A percentile compares a stretch with the other conserved stretches of the same genome.
Evolutionary conservation across 2,329 filamentous ascomycete genomes (phyloP).

Genomic region (Cladosporium sp.): DNA sequence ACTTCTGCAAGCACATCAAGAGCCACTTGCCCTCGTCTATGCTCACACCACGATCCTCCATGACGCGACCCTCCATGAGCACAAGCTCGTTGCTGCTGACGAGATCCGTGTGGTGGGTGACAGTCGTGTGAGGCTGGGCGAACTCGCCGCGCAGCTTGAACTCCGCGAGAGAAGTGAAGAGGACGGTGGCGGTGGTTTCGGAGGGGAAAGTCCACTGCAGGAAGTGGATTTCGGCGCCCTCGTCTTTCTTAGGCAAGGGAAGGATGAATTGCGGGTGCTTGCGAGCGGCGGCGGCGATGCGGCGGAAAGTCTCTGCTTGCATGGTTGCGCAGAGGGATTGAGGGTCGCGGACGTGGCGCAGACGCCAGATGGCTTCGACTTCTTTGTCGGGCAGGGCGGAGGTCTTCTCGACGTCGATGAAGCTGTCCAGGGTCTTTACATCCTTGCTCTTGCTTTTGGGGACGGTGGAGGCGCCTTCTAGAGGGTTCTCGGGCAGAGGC

Average conservation of each 20-base stretch:
- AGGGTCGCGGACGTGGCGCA: constrained; percentile 71
- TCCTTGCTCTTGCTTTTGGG: constrained; percentile 40
- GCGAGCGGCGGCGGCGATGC: constrained; percentile 68
- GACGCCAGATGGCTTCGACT: constrained; percentile 83
- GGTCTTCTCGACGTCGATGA: constrained; percentile 76
- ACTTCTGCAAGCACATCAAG: constrained; percentile 88
- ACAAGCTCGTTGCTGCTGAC: constrained; percentile 71
- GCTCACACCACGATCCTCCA: constrained; percentile 70
- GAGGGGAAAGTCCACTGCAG: constrained; percentile 93
- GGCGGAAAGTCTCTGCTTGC: constrained; percentile 66
- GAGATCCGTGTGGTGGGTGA: constrained; percentile 87
- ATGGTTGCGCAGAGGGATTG: constrained; percentile 81
- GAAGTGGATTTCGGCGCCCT: constrained; percentile 90
- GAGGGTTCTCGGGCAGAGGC: constrained; percentile 24
- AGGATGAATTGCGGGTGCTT: constrained; percentile 85
- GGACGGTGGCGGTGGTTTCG: constrained; percentile 54
- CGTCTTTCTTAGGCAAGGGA: constrained; percentile 65
- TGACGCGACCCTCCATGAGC: constrained; percentile 77
- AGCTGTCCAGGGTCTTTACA: constrained; percentile 62
- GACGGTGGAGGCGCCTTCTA: constrained; percentile 27
- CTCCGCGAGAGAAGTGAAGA: constrained; percentile 92
- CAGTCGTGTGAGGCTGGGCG: constrained; percentile 85
- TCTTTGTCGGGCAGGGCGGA: constrained; percentile 70
- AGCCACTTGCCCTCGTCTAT: constrained; percentile 85
- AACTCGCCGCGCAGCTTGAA: constrained; percentile 89